Conservation (phyloP, 2,329 filamentous ascomycete genomes). For the Aspergillus sp. region DNA sequence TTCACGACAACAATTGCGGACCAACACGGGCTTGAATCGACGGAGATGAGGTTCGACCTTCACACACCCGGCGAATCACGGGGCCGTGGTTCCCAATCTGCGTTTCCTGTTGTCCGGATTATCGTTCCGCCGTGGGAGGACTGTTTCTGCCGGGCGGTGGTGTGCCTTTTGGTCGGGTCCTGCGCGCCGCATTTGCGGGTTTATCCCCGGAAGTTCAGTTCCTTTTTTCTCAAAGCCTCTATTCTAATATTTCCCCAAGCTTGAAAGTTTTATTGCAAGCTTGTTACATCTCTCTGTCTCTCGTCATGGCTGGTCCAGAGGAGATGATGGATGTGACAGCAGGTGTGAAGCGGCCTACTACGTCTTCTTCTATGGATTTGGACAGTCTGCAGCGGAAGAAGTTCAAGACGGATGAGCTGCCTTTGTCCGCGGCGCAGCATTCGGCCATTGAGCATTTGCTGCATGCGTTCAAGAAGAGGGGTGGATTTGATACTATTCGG, state of each 20-base stretch:
- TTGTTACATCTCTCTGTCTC: slow-evolving; percentile 3
- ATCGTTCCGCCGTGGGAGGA: no score
- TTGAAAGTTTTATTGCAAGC: not conserved
- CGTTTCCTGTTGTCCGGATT: not conserved
- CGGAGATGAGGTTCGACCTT: slow-evolving; percentile 26
- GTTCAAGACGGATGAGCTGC: slow-evolving; percentile 63
- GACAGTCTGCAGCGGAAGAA: slow-evolving; percentile 47
- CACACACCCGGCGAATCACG: slow-evolving; percentile 35
- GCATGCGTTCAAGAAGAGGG: slow-evolving; percentile 67
- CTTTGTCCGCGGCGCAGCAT: slow-evolving; percentile 60
- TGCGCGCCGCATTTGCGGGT: no score
- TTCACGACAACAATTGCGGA: not conserved
- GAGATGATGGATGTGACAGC: slow-evolving; percentile 32
- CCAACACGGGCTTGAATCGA: not conserved
- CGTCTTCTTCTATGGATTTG: slow-evolving; percentile 26
- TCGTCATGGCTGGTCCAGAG: slow-evolving; percentile 37
- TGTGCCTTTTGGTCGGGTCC: not conserved
- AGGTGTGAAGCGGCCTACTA: slow-evolving; percentile 31
- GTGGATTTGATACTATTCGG: slow-evolving; percentile 63
- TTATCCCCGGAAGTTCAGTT: no score
- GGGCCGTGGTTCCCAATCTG: slow-evolving; percentile 37
- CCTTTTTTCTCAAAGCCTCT: not conserved
- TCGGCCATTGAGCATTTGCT: slow-evolving; percentile 62
- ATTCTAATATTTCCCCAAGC: no score
- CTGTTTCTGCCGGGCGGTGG: not conserved